Conservation (phyloP, 805 yeast species). For the Cyberlindnera euphorbiae region DNA sequence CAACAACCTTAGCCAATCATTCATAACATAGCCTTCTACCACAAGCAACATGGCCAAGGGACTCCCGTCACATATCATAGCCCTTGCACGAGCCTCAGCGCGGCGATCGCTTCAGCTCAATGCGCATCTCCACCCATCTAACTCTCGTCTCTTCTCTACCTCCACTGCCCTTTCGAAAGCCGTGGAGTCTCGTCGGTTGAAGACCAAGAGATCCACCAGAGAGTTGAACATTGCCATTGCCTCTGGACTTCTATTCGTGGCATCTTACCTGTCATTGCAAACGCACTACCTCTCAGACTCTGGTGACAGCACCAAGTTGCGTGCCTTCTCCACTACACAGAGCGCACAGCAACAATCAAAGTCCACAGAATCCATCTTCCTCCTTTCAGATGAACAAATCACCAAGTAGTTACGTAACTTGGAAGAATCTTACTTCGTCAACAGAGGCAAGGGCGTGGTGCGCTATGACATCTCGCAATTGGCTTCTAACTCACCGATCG, state of each 20-base stretch:
- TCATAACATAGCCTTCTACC: no score
- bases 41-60: conserved; percentile 10
- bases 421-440: conserved; percentile 77
- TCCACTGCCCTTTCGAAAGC: background rate
- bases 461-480: conserved; percentile 88
- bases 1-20: no score
- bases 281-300: conserved; percentile 23
- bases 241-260: conserved; percentile 24
- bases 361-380: conserved; percentile 46
- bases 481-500: conserved; percentile 89
- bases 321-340: conserved; percentile 22
- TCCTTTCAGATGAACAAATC: conserved; percentile 67
- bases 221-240: conserved; percentile 26
- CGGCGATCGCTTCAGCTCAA: conserved; percentile 4
- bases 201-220: conserved; percentile 8
- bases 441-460: conserved; percentile 80
- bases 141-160: conserved; percentile 8
- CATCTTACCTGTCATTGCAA: conserved; percentile 25
- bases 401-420: conserved; percentile 59
- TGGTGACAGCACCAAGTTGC: conserved; percentile 15
- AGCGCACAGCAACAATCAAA: conserved; percentile 25
- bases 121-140: background rate
- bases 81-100: conserved; percentile 8
- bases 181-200: background rate
- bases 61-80: conserved; percentile 3